Evolutionary conservation across 345 rosid genomes (phyloP), one percentile per base, ranked within the genome.

Genomic region (Cochlearia excelsa): DNA sequence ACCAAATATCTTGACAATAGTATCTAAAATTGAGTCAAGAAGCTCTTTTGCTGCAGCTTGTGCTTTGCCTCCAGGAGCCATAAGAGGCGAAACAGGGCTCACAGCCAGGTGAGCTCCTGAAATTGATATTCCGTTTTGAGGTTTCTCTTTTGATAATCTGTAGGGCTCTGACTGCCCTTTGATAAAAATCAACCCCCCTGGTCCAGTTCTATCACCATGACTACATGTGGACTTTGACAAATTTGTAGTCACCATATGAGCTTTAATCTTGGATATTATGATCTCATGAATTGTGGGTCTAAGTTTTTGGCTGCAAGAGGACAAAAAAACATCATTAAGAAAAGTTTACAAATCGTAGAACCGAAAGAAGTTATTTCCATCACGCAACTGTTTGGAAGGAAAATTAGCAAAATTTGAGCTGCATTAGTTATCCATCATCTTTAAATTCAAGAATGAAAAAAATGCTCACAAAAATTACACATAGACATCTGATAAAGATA

Each of bases 51-150:
- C 84, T 54, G 97, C 82, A 74, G 73, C 72, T 80, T 93, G 99
- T 42, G 96, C 97, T 77, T 82, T 93, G 57, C 99, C 99, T 58
- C 79, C 69, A 67, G 99, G 99, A 75, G 94, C 94, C 99, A 93
- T 89, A 61, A 85, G 76, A 51, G 95, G 80, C 1, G 99, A 93
- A 55, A 89, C 99, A 54, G 99, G 99, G 77, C 97, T 93, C 67
- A 85, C 95, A 66, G 97, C 84, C 74, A 81, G 68, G 63, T 89
- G 80, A 66, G 81, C 77, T 57, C 81, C 93, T 61, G 79, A 79
- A 55, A 59, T 60, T 44, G 86, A 76, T 66, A 78, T 79, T 74
- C 90, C 96, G 79, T 87, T 87, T 75, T 80, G 97, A 71, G 67
- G 81, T 70, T 85, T 93, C 70, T 82, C 84, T 73, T 89, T 89